phyloP scores from a whole-genome alignment of 257 asterid species.

The Przewalskia tangutica region DNA sequence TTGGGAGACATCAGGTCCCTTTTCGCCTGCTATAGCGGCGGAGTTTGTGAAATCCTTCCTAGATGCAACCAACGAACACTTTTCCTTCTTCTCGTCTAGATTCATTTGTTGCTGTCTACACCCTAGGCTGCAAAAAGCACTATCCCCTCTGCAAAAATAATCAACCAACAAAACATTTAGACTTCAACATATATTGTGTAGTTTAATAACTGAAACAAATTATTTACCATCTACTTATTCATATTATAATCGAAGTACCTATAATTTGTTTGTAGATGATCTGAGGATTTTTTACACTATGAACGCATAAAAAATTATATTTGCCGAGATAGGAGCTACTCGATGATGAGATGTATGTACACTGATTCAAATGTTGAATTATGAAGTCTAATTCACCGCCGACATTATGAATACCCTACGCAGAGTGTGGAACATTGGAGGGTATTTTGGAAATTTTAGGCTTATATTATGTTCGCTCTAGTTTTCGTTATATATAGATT shows the following conservation, averaged over 20 bases:
- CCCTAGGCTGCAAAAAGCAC: slow-evolving; percentile 10
- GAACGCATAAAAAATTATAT: background rate
- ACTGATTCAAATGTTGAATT: background rate
- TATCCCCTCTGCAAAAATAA: slow-evolving; percentile 1
- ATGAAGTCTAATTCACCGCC: no score
- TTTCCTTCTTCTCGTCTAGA: slow-evolving; percentile 3
- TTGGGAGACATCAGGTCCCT: slow-evolving; percentile 1
- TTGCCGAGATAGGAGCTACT: background rate
- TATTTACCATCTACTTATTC: background rate
- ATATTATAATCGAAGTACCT: background rate
- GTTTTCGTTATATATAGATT: no score
- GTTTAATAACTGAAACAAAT: background rate
- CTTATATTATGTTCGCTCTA: no score
- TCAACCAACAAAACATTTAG: background rate
- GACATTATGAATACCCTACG: no score
- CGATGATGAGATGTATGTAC: background rate
- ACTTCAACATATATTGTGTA: background rate
- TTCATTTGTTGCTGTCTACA: slow-evolving; percentile 8
- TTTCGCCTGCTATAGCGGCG: background rate
- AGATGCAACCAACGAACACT: background rate
- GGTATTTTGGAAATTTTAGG: no score
- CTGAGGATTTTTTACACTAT: background rate
- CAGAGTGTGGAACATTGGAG: no score
- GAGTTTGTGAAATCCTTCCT: background rate
- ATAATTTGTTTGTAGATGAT: background rate